Percentiles rank a stretch among this genome's conserved stretches.
Evolutionary conservation across 495 filamentous ascomycete genomes (phyloP).

Genomic region (Aeminium ludgeri): DNA sequence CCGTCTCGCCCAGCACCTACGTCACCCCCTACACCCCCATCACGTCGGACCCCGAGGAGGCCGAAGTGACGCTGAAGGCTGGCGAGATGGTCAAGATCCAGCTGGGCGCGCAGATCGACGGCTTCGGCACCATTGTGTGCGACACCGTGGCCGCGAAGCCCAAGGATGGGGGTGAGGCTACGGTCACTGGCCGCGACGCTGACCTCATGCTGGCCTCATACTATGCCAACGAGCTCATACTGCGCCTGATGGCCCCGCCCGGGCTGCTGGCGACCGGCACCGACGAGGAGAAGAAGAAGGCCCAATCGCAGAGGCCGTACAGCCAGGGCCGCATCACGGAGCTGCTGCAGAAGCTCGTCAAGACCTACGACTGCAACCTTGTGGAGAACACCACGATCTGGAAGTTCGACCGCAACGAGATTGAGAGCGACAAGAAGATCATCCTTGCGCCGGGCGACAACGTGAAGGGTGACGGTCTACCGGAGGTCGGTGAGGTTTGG

Average conservation of each 20-base stretch:
- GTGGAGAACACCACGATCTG: constrained; percentile 97
- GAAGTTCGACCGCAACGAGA: constrained; percentile 90
- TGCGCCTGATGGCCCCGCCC: constrained; percentile 77
- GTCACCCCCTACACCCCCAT: constrained; percentile 95
- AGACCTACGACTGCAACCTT: constrained; percentile 77
- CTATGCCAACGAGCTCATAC: constrained; percentile 87
- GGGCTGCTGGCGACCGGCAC: constrained; percentile 67
- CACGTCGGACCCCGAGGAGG: constrained; percentile 68
- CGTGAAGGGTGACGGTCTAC: constrained; percentile 76
- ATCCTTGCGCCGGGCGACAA: constrained; percentile 73
- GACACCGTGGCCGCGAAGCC: constrained; percentile 63
- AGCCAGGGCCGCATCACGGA: constrained; percentile 70
- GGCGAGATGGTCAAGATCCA: constrained; percentile 89
- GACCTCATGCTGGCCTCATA: constrained; percentile 81
- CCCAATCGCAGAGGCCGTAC: constrained; percentile 52
- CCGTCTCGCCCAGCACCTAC: constrained; percentile 83
- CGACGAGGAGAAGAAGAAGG: constrained; percentile 89
- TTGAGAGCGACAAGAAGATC: constrained; percentile 96
- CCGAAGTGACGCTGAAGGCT: constrained; percentile 55
- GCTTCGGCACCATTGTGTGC: constrained; percentile 90
- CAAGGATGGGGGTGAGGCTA: constrained; percentile 38
- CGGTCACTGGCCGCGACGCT: constrained; percentile 53
- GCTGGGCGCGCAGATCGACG: constrained; percentile 93
- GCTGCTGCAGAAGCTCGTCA: constrained; percentile 79
- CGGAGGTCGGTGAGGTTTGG: constrained; percentile 92